These are phyloP conservation scores for Anisodus acutangulus DNA, from an alignment of 257 asterid genomes.

Conservation along the genomic window DNA sequence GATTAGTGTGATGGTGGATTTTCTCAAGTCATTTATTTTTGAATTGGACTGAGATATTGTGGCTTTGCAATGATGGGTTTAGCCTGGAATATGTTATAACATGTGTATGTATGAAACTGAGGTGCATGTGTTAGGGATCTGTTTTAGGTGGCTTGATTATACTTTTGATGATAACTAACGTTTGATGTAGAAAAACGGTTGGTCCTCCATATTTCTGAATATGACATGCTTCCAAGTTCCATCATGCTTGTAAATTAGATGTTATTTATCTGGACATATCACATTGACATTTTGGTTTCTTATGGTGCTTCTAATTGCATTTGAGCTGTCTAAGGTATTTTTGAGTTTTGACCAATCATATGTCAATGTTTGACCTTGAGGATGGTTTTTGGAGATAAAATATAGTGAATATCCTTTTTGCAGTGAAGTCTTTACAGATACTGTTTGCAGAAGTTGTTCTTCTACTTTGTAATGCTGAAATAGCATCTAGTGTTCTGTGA, in stretches of 20 bases:
- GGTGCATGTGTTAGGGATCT: conserved; percentile 20
- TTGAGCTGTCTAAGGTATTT: conserved; percentile 24
- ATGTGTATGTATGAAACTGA: conserved; percentile 23
- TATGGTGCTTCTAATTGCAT: neutral
- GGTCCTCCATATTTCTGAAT: conserved; percentile 8
- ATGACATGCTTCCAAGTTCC: neutral
- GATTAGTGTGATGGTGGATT: conserved; percentile 22
- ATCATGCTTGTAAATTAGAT: neutral
- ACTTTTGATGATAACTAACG: neutral
- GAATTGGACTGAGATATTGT: neutral
- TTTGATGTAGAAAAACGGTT: neutral
- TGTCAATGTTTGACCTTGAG: neutral
- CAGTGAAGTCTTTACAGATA: neutral
- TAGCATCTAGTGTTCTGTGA: neutral
- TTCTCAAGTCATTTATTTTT: conserved; percentile 11
- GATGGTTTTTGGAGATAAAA: conserved; percentile 1
- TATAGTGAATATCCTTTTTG: neutral
- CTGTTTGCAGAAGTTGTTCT: neutral
- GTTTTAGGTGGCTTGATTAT: neutral
- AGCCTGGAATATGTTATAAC: conserved; percentile 3
- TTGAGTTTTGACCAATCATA: conserved; percentile 21
- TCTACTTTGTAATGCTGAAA: conserved; percentile 15
- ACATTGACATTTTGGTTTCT: neutral
- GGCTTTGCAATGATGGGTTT: conserved; percentile 2
- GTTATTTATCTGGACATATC: neutral